Evolutionary conservation across 495 filamentous ascomycete genomes (phyloP), one percentile per base, ranked within the genome.

Genomic region (Hypoxylon crocopeplum): DNA sequence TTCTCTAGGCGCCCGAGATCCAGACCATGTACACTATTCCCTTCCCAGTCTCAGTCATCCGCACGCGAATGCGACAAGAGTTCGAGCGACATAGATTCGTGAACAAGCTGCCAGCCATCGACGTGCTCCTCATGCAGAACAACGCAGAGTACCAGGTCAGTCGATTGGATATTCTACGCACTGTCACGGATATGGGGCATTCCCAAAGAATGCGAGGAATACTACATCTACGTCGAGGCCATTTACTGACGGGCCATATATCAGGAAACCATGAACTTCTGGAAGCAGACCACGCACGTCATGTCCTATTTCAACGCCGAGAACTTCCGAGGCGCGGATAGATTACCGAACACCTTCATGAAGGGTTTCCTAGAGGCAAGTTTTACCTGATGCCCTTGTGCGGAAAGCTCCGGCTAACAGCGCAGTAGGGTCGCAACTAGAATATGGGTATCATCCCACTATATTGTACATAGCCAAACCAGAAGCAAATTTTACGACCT

Each of bases 231-330:
- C 39, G 2, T 27, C 6, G 32, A 19, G 19, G 19, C 8, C 16
- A 29, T 49, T 25, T 44, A 27, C 56, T 66, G 19, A 66, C 19
- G 7, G 27, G 24, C 16, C 29, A 47, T 38, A 17, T 4, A 10
- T 47, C 58, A 96, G 92, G 94, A 98, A 85, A 98, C 92, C 29
- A 83, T 98, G 79, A 98, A 98, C 77, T 98, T 88, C 84, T 98
- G 95, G 94, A 96, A 96, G 77, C 95, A 98, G 78, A 82, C 93
- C 46, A 88, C 90, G 40, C 94, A 98, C 71, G 84, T 98, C 62
- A 90, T 98, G 82, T 96, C 96, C 69, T 98, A 95, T 77, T 98
- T 97, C 82, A 84, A 91, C 66, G 79, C 86, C 71, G 91, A 96
- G 74, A 92, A 96, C 72, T 80, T 79, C 65, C 72, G 74, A 40